phyloP scores from a whole-genome alignment of 768 basidiomycete genomes.

The Lenzites betulinus region DNA sequence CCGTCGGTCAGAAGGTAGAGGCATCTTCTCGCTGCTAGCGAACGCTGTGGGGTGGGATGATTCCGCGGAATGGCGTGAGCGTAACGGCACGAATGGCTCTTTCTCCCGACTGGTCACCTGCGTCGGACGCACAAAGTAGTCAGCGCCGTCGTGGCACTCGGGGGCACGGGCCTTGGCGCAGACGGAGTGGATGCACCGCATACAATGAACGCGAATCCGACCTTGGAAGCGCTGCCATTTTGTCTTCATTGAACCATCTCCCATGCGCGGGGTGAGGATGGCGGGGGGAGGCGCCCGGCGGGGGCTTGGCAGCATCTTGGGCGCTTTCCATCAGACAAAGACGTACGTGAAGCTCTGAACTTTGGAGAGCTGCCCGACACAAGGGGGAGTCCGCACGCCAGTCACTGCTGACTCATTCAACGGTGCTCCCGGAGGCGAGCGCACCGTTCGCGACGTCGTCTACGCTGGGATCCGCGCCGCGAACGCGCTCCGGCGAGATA shows the following conservation, averaged over 20 bases:
- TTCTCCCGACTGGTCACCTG: conserved; percentile 3
- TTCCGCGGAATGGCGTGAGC: neutral
- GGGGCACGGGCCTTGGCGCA: neutral
- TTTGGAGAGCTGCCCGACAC: conserved; percentile 2
- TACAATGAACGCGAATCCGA: neutral
- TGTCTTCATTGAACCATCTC: neutral
- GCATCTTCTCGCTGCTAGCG: neutral
- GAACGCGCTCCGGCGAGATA: neutral
- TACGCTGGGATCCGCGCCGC: conserved; percentile 5
- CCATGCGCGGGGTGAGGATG: neutral
- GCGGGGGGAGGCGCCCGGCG: neutral
- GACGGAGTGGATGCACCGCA: neutral
- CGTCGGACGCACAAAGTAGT: neutral
- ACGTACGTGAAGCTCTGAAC: too few species aligned
- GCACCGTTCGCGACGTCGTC: neutral
- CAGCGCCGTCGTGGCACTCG: neutral
- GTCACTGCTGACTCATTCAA: conserved; percentile 9
- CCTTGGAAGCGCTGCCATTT: neutral
- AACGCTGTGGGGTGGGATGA: neutral
- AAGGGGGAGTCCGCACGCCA: neutral
- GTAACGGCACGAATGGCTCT: neutral
- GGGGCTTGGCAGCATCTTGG: conserved; percentile 4
- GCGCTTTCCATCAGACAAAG: conserved; percentile 7
- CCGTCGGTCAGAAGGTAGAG: neutral
- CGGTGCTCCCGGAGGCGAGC: conserved; percentile 6